phyloP scores from a whole-genome alignment of 2,329 filamentous ascomycete species.

The Monilinia vaccinii-corymbosi region DNA sequence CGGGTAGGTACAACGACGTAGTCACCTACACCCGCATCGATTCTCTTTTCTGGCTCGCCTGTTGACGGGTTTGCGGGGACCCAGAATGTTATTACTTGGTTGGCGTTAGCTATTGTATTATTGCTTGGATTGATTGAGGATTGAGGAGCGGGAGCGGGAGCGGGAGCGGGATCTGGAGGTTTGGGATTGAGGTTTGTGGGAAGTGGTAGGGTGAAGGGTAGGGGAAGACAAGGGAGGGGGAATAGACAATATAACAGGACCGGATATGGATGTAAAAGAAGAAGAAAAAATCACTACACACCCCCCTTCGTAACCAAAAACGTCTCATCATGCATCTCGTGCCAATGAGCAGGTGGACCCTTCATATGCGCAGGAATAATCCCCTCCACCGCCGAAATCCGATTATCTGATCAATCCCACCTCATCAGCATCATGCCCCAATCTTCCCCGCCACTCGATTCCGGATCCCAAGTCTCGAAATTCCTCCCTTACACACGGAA shows the following conservation, averaged over 20 bases:
- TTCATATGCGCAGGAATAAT: not conserved
- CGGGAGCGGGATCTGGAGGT: not conserved
- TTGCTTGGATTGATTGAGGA: no score
- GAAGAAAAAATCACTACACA: not conserved
- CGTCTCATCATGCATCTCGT: slow-evolving; percentile 7
- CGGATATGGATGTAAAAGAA: no score
- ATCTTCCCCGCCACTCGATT: no score
- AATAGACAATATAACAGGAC: no score
- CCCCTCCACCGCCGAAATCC: not conserved
- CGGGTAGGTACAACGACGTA: slow-evolving; percentile 4
- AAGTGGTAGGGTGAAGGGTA: no score
- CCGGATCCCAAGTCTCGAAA: no score
- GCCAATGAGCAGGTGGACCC: slow-evolving; percentile 4
- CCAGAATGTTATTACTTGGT: not conserved
- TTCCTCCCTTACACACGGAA: no score
- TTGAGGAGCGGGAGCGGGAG: no score
- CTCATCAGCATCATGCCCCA: no score
- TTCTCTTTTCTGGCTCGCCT: not conserved
- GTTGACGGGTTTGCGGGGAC: not conserved
- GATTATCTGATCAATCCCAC: not conserved
- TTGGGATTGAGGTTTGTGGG: not conserved
- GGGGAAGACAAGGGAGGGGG: no score
- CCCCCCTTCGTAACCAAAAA: slow-evolving; percentile 2
- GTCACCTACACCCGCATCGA: slow-evolving; percentile 4
- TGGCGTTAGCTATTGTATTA: no score